phyloP scores from a whole-genome alignment of 2,329 filamentous ascomycete species.

The Trichoderma afroharzianum region DNA sequence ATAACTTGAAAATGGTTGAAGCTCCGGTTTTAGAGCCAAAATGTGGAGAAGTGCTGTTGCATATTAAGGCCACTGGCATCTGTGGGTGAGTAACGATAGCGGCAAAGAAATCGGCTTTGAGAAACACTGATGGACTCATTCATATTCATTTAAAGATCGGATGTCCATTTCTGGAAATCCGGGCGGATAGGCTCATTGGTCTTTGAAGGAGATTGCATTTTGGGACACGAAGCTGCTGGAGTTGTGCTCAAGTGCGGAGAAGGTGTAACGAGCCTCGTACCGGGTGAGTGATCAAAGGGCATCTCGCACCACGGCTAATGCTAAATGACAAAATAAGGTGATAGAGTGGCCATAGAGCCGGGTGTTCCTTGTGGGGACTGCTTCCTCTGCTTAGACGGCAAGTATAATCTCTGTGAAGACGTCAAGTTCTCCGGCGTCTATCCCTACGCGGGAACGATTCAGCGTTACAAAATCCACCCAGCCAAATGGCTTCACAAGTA shows the following conservation, averaged over 20 bases:
- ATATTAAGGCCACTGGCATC: not conserved
- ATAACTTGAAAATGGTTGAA: not conserved
- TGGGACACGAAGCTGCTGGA: slow-evolving; percentile 4
- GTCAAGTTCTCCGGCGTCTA: slow-evolving; percentile 8
- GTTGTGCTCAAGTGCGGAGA: slow-evolving; percentile 3
- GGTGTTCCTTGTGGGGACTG: slow-evolving; percentile 2
- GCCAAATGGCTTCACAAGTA: slow-evolving; percentile 14
- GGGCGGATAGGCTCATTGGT: not conserved
- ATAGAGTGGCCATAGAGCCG: not conserved
- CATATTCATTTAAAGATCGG: not conserved
- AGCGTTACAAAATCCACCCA: not conserved
- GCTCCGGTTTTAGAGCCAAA: not conserved
- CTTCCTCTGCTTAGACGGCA: slow-evolving; percentile 5
- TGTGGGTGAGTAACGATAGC: not conserved
- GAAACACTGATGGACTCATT: not conserved
- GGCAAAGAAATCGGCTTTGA: not conserved
- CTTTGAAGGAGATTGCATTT: slow-evolving; percentile 5
- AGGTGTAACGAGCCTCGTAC: not conserved
- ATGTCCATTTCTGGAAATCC: slow-evolving; percentile 13
- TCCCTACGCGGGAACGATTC: not conserved
- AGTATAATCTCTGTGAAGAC: not conserved
- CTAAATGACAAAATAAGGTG: not conserved
- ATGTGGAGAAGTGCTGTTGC: not conserved
- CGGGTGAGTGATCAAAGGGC: not conserved
- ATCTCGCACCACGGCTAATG: not conserved